phyloP scores from a whole-genome alignment of 345 rosid genomes.

The Sisymbrium altissimum region DNA sequence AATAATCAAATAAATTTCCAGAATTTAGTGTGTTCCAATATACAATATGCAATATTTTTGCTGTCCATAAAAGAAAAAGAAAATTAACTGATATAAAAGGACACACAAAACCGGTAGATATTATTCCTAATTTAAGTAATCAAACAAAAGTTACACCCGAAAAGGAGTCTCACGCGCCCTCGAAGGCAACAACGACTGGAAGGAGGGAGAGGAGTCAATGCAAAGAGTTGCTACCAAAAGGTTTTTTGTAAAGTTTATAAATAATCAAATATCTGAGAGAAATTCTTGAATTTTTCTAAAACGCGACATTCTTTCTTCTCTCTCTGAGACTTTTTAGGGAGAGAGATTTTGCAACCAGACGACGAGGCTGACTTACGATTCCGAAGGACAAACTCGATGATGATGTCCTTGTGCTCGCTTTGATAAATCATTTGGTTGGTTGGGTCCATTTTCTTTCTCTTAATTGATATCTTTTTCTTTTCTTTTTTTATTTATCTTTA shows the following conservation, averaged over 20 bases:
- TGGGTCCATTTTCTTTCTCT: not conserved
- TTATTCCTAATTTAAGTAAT: slow-evolving; percentile 12
- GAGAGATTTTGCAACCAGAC: slow-evolving; percentile 1
- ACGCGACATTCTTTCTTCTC: slow-evolving; percentile 14
- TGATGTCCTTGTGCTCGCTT: not conserved
- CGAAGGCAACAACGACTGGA: not conserved
- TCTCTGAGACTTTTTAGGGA: not conserved
- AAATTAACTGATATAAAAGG: not conserved
- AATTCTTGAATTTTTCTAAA: not conserved
- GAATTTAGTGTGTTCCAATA: not conserved
- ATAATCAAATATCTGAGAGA: slow-evolving; percentile 16
- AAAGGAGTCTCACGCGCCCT: not conserved
- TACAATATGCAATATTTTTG: not conserved
- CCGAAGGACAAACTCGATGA: not conserved
- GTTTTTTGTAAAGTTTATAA: slow-evolving; percentile 13
- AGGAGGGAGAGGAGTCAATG: not conserved
- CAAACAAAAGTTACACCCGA: not conserved
- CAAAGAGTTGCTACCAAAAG: not conserved
- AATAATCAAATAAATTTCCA: not conserved
- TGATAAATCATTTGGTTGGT: not conserved
- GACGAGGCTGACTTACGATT: slow-evolving; percentile 1
- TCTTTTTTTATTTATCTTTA: too few species aligned
- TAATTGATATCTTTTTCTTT: not conserved
- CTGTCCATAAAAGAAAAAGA: not conserved
- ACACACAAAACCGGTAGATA: slow-evolving; percentile 6